phyloP scores from a whole-genome alignment of 371 early-diverging fungal species.

The Mortierella sp. region DNA sequence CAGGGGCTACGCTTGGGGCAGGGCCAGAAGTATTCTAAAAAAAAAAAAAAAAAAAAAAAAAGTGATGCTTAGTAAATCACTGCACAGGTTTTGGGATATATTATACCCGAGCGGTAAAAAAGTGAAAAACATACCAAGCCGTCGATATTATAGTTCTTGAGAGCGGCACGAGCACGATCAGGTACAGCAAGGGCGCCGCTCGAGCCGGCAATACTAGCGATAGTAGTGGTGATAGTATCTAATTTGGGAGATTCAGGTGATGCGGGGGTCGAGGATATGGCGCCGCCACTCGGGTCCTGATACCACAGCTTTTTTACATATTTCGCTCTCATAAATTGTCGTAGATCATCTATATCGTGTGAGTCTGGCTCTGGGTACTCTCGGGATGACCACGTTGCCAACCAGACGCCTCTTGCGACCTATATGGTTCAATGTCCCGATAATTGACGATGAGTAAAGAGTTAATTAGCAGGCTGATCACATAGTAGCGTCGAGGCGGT shows the following conservation, averaged over 20 bases:
- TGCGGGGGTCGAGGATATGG: background rate
- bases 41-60: background rate
- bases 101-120: conserved; percentile 8
- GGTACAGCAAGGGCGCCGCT: conserved; percentile 13
- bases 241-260: background rate
- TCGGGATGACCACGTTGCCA: conserved; percentile 54
- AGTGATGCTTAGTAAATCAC: too few relatives aligned
- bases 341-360: conserved; percentile 44
- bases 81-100: background rate
- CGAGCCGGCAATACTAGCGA: background rate
- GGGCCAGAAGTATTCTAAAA: background rate
- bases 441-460: background rate
- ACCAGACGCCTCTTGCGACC: conserved; percentile 48
- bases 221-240: background rate
- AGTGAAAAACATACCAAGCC: conserved; percentile 25
- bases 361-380: conserved; percentile 55
- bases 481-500: background rate
- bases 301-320: conserved; percentile 53
- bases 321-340: conserved; percentile 56
- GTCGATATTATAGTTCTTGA: conserved; percentile 30
- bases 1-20: conserved; percentile 11
- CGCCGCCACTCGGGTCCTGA: conserved; percentile 27
- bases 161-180: conserved; percentile 13
- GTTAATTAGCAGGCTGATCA: background rate
- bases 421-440: conserved; percentile 2